Conservation (phyloP, 805 yeast species). For the Pichia phayaonensis region DNA sequence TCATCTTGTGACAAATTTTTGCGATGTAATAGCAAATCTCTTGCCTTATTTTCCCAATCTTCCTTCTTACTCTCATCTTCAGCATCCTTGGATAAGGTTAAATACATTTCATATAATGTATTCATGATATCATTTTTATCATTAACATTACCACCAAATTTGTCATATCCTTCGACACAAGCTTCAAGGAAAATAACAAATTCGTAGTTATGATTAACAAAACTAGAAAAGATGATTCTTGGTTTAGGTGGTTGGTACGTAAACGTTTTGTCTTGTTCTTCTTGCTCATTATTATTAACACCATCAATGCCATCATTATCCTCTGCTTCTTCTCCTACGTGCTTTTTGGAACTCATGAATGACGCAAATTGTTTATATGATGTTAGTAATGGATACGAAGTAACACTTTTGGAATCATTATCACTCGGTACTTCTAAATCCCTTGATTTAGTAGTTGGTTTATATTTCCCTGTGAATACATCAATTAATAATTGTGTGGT, state of each 20-base stretch:
- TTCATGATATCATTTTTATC: slow-evolving; percentile 70
- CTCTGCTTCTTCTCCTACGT: background rate
- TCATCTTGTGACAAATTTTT: slow-evolving; percentile 42
- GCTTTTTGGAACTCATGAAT: slow-evolving; percentile 20
- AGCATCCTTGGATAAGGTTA: slow-evolving; percentile 41
- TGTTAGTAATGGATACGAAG: slow-evolving; percentile 44
- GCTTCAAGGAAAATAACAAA: slow-evolving; percentile 92
- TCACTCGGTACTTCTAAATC: slow-evolving; percentile 20
- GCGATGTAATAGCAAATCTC: slow-evolving; percentile 36
- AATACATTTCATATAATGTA: slow-evolving; percentile 76
- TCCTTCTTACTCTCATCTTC: background rate
- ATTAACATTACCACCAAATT: slow-evolving; percentile 59
- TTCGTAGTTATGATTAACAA: slow-evolving; percentile 77
- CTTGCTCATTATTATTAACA: slow-evolving; percentile 8
- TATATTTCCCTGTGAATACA: slow-evolving; percentile 81
- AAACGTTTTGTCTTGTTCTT: slow-evolving; percentile 26
- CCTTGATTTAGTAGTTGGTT: slow-evolving; percentile 28
- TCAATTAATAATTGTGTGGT: slow-evolving; percentile 78
- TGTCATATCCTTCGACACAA: slow-evolving; percentile 69
- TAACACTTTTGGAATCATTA: slow-evolving; percentile 21
- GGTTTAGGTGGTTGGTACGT: slow-evolving; percentile 92
- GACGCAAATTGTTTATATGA: slow-evolving; percentile 38
- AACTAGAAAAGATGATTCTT: slow-evolving; percentile 75
- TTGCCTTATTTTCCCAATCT: slow-evolving; percentile 64
- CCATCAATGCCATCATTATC: slow-evolving; percentile 1